phyloP scores from a whole-genome alignment of 441 rosid genomes.

The Arabidopsis lyrata region DNA sequence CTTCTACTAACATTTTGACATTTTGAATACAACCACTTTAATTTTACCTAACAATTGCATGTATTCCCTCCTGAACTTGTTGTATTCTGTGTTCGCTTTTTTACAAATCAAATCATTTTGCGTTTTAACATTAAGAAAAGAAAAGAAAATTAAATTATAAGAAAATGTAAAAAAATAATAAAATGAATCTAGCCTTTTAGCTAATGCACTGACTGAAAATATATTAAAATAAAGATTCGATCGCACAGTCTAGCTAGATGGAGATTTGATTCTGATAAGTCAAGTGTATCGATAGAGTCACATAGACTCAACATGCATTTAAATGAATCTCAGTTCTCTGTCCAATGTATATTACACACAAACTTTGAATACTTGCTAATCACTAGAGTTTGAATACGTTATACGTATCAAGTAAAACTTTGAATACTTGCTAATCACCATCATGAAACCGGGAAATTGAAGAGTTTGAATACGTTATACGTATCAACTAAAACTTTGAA shows the following conservation, averaged over 20 bases:
- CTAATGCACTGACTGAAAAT: slow-evolving; percentile 19
- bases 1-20: too few relatives aligned
- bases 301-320: slow-evolving; percentile 32
- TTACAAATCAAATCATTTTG: slow-evolving; percentile 22
- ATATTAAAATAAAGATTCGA: slow-evolving; percentile 20
- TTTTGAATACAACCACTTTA: too few relatives aligned
- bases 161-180: neutral
- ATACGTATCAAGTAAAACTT: too few relatives aligned
- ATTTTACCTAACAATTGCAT: too few relatives aligned
- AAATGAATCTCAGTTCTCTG: neutral
- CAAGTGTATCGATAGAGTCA: slow-evolving; percentile 25
- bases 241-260: slow-evolving; percentile 25
- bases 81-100: neutral
- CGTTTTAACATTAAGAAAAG: neutral
- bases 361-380: too few relatives aligned
- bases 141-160: neutral
- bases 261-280: slow-evolving; percentile 33
- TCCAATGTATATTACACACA: neutral
- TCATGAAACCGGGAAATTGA: too few relatives aligned
- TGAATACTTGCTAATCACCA: too few relatives aligned
- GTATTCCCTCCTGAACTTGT: too few relatives aligned
- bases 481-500: too few relatives aligned
- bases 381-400: too few relatives aligned
- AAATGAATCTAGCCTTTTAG: slow-evolving; percentile 7
- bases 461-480: too few relatives aligned